Base-by-base conservation (phyloP, 495 filamentous ascomycete species). In the Trichodelitschia bisporula region DNA sequence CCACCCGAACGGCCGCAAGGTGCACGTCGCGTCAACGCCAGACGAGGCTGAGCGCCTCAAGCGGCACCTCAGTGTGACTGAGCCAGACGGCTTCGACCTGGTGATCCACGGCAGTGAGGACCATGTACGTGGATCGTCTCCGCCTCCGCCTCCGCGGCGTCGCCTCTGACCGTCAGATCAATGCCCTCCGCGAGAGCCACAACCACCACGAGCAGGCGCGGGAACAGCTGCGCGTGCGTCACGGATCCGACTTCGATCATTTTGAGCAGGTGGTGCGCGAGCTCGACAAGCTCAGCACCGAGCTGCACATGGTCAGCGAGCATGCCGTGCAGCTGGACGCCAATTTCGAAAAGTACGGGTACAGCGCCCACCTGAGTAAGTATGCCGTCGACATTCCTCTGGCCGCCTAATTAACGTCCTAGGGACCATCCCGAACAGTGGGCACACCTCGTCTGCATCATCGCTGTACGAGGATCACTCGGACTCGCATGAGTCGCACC, bases 311-410 rank as follows among this genome's bases (percentile, higher is more conserved):
- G 36, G 42, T 68, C 28, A 57, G 55, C 3, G 51, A 57, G 32
- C 62, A 60, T 37, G 53, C 54, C 11, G 53, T 61, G 4, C 40
- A 53, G 12, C 46, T 68, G 1, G 56, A 64, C 32, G 58, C 58
- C 16, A 68, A 62, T 38, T 70, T 70, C 40, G 50, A 46, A 8
- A 59, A 59, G 37, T 70, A 59, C 44, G 65, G 65, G 10, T 69
- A 66, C 34, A 49, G 50, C 36, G 64, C 65, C 13, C 55, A 62
- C 41, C 39, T 70, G 33, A 49, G 58, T 40, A 55, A 48, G 31
- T 53, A n/a, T n/a, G n/a, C n/a, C n/a, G n/a, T n/a, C n/a, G n/a
- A n/a, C n/a, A n/a, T n/a, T 1, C 18, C 30, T 30, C 14, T 3
- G 3, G 15, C 26, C 3, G 25, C 8, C 8, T 10, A 29, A 29